Evolutionary conservation across 192 early-diverging fungal genomes (phyloP).

Genomic region (Mortierella claussenii): DNA sequence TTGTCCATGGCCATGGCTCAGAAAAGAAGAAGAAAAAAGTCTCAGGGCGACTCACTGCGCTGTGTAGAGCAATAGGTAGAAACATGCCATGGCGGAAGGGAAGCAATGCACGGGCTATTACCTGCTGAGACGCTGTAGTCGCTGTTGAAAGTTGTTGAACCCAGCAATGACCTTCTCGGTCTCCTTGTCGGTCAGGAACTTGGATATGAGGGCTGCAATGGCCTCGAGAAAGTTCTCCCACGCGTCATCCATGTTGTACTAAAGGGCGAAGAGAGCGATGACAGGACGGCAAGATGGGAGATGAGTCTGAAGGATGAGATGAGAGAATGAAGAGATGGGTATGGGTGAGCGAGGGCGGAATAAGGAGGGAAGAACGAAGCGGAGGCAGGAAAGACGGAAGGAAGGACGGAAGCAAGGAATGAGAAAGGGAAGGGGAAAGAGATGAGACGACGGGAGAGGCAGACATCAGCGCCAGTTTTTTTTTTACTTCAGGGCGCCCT

Average conservation of each 20-base stretch:
- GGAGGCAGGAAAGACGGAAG: background rate
- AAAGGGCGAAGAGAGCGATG: background rate
- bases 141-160: slow-evolving; percentile 71
- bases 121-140: slow-evolving; percentile 71
- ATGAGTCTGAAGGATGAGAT: too few species aligned
- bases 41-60: too few species aligned
- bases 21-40: too few species aligned
- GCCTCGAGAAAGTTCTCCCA: slow-evolving; percentile 73
- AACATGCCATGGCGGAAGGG: background rate
- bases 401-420: background rate
- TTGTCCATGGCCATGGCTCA: too few species aligned
- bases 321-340: too few species aligned
- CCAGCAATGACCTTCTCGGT: slow-evolving; percentile 68
- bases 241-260: slow-evolving; percentile 32
- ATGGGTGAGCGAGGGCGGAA: too few species aligned
- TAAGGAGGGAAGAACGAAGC: too few species aligned
- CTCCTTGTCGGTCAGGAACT: slow-evolving; percentile 73
- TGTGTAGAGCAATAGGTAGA: too few species aligned
- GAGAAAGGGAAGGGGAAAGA: background rate
- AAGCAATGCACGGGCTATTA: slow-evolving; percentile 2
- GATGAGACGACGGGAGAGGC: background rate
- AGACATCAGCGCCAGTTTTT: too few species aligned
- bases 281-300: too few species aligned
- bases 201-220: slow-evolving; percentile 68
- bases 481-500: too few species aligned